phyloP scores from a whole-genome alignment of 1,139 yeast species.

The Nakaseomyces sp. region DNA sequence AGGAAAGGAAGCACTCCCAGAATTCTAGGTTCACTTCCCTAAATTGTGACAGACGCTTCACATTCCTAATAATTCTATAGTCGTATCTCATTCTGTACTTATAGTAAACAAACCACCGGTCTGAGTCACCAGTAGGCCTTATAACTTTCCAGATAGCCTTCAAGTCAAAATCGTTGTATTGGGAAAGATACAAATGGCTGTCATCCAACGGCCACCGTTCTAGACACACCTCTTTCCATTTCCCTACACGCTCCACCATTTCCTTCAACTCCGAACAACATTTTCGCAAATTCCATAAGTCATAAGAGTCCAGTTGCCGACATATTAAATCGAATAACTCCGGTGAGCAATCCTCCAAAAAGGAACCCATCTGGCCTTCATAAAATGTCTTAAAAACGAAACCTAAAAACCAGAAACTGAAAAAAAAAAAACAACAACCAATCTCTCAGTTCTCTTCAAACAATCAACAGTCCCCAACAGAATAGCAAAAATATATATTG shows the following conservation, averaged over 20 bases:
- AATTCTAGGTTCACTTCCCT: not conserved
- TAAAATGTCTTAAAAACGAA: no score
- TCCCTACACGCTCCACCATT: not conserved
- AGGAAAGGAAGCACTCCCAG: not conserved
- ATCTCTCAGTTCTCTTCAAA: no score
- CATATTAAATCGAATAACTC: slow-evolving; percentile 2
- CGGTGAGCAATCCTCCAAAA: slow-evolving; percentile 1
- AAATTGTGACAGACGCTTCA: not conserved
- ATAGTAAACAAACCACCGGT: slow-evolving; percentile 17
- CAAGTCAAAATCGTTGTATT: not conserved
- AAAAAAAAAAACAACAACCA: no score
- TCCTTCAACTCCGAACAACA: slow-evolving; percentile 1
- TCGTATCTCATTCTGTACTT: slow-evolving; percentile 11
- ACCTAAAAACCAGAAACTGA: no score
- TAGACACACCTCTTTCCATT: not conserved
- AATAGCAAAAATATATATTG: no score
- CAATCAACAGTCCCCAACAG: no score
- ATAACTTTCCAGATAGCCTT: slow-evolving; percentile 1
- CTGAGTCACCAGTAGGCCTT: slow-evolving; percentile 1
- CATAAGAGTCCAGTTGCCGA: not conserved
- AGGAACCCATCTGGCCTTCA: not conserved
- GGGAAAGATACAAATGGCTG: not conserved
- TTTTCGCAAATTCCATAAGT: not conserved
- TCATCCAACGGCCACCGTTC: slow-evolving; percentile 3
- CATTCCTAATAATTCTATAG: not conserved